Evolutionary conservation across 2,329 filamentous ascomycete species (phyloP), one percentile per base, ranked within the genome.

Genomic region (Scytalidium lignicola): DNA sequence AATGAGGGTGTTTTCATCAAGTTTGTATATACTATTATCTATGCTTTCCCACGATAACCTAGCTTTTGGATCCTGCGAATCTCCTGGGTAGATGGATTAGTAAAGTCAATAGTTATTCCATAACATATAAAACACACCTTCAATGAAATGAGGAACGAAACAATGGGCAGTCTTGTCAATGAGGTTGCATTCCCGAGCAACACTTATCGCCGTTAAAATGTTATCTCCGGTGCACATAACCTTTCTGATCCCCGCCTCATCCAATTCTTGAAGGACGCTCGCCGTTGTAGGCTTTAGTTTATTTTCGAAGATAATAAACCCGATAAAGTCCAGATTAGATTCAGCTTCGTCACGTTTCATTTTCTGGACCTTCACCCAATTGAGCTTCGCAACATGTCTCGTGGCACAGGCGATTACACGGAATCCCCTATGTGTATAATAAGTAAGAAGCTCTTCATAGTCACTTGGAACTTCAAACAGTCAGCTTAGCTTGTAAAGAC

Each of bases 171-270:
- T 83, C 54, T 78, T 82, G 60, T 91, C 83, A 56, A 97, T 84
- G 49, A 99, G 74, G 40, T 85, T 80, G 66, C 91, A 96, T 62
- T 97, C 91, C 59, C 91, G 80, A 3, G 90, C 92, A 48, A 99
- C 93, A 60, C 91, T 96, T 62, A 99, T 91, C 19, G 93, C 93
- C 9, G 93, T 99, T 48, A 97, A 72, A 54, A 97, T 97, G 59
- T 99, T 99, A 73, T 99, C 93, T 23, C 93, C 93, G 0, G 93
- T 99, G 54, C 95, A 95, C 93, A 99, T 99, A 46, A 96, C 83
- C 22, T 87, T 86, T 29, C 89, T 82, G 57, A 99, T 96, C 49
- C 87, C 87, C 7, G 95, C 92, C 46, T 85, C 75, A 26, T 82
- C 78, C 2, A 99, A 77, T 68, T 97, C 91, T 49, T 86, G 79